Base-by-base conservation (phyloP, 768 basidiomycete species). In the Lactarius evosmus region DNA sequence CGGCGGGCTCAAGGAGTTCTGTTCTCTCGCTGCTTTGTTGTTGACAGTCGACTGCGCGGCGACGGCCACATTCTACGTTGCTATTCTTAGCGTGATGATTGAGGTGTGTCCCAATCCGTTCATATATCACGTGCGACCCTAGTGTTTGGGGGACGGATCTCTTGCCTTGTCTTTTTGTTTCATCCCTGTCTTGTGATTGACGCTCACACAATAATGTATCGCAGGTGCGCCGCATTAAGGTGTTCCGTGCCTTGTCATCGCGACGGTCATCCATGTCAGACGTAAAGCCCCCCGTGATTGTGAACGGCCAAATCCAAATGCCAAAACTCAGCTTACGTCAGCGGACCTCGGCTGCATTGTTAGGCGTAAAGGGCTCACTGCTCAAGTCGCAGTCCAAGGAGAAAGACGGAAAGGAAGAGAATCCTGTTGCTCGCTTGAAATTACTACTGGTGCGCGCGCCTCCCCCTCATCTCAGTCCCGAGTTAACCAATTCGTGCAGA, bases 31-130 rank as follows among this genome's bases (percentile, higher is more conserved):
- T 0, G 95, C 94, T 1, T 74, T 98, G n/a, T 80, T 93, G 57
- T 80, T 99, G 55, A 82, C 81, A 9, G 81, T 95, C 51, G 97
- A 99, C 74, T 97, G 95, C 73, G 71, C 94, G 33, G 80, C 93
- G 75, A 83, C 97, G 66, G 89, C 89, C 75, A 93, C 93, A 0
- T 96, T 97, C 76, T 89, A 96, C 72, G 83, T 91, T 0, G 87
- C 91, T 1, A 85, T 98, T 58, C 78, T 99, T 58, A 88, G 86
- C n/a, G 82, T 99, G 73, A 97, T 98, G 90, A 88, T 98, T 65
- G 96, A 99, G 82, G 93, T 93, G 60, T 60, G 81, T 71, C 33
- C 9, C 51, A 14, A 11, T 12, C 27, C 16, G 8, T 7, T 32
- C 16, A 16, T 27, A n/a, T 33, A 19, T 67, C 56, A 59, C 52